Evolutionary conservation across 306 rosid species (phyloP), one percentile per base, ranked within the genome.

Genomic region (Citrullus mucosospermus): DNA sequence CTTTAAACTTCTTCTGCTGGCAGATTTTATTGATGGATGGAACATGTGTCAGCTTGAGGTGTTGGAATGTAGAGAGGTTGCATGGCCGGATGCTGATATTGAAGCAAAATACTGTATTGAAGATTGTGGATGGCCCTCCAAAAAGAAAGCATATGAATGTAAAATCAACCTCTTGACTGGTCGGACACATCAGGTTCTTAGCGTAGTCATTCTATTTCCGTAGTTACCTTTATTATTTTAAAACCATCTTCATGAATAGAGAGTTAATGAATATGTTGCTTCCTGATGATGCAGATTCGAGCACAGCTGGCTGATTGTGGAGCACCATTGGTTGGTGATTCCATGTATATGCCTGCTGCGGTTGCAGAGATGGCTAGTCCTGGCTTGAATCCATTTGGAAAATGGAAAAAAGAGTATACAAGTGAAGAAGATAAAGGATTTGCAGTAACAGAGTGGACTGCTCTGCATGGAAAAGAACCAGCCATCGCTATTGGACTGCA

Each of bases 101-200:
- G 88, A 84, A 81, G 87, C 86, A 79, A 82, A 86, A 77, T 87
- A 91, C 84, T 76, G 82, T 78, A 82, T 91, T 41, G 97, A 92
- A 75, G 91, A 89, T 76, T 87, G 88, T 83, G 89, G 91, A 36
- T 95, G 97, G 98, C 88, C 92, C 48, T 88, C 86, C 69, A 85
- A 88, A 83, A 89, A 86, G 84, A 75, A 80, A 78, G 98, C 97
- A 0, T 92, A 92, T n/a, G 98, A 95, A 72, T 95, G 97, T 80
- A 92, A 88, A 83, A 88, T 95, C 87, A 91, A 91, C 88, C 98
- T 95, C 81, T 81, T 95, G 82, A 95, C 97, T 34, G 98, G 98
- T 82, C 84, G 86, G 82, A 95, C 97, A 44, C 98, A 95, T 88
- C 98, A 95, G 97, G 98, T 95, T 72, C 16, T 77, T 77, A 59